Evolutionary conservation across 2,329 filamentous ascomycete species (phyloP).

Genomic region (Thyridium curvatum): DNA sequence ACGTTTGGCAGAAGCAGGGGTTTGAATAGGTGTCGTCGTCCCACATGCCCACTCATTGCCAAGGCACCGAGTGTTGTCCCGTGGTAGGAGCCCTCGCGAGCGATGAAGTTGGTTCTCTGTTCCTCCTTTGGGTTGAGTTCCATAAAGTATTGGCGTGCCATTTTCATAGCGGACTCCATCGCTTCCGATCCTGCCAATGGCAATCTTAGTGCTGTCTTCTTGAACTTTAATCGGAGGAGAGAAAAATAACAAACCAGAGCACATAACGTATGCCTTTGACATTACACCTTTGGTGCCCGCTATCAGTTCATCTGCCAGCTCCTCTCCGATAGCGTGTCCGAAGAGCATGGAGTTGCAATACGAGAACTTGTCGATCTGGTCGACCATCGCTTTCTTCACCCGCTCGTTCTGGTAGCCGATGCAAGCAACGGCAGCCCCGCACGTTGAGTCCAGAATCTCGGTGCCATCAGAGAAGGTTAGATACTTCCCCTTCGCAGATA

Average conservation of each 20-base stretch:
- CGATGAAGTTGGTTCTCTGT: constrained; percentile 45
- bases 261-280: constrained; percentile 10
- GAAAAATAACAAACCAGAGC: constrained; percentile 7
- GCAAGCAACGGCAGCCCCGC: constrained; percentile 25
- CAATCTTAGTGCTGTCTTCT: background rate
- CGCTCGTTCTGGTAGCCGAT: constrained; percentile 21
- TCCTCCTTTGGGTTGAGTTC: constrained; percentile 40
- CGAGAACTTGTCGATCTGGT: constrained; percentile 18
- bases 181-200: constrained; percentile 45
- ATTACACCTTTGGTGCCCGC: constrained; percentile 7
- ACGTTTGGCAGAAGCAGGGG: constrained; percentile 41
- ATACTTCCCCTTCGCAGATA: constrained; percentile 32
- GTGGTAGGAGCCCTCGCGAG: constrained; percentile 52
- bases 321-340: constrained; percentile 30
- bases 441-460: constrained; percentile 25
- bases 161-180: constrained; percentile 52
- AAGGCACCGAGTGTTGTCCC: constrained; percentile 52
- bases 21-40: constrained; percentile 43
- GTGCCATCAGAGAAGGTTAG: constrained; percentile 25
- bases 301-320: constrained; percentile 26
- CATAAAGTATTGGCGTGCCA: constrained; percentile 52
- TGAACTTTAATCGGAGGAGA: background rate
- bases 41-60: constrained; percentile 43
- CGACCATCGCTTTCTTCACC: constrained; percentile 19
- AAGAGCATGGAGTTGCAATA: constrained; percentile 21